phyloP scores from a whole-genome alignment of 140 eudicot species.

The Bidens hawaiensis region DNA sequence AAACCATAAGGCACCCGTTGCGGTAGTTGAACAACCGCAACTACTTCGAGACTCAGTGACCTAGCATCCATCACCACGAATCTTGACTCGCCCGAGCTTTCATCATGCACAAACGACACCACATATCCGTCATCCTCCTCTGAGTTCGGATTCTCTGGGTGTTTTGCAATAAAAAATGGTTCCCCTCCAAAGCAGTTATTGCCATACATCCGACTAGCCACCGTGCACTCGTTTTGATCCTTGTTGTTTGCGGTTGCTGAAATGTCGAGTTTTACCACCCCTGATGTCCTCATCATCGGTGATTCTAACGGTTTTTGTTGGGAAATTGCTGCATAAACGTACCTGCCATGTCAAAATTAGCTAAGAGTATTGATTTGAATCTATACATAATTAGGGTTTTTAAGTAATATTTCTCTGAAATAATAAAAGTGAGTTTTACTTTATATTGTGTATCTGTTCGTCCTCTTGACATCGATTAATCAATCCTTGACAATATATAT shows the following conservation, averaged over 20 bases:
- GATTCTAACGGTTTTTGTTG: background rate
- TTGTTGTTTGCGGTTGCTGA: background rate
- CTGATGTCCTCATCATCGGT: slow-evolving; percentile 2
- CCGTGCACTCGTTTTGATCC: background rate
- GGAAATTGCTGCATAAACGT: slow-evolving; percentile 2
- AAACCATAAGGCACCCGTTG: slow-evolving; percentile 28
- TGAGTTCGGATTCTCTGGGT: background rate
- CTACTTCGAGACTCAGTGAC: slow-evolving; percentile 5
- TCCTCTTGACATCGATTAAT: too few relatives aligned
- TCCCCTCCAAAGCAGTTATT: slow-evolving; percentile 17
- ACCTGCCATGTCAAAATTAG: background rate
- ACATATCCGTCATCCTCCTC: slow-evolving; percentile 23
- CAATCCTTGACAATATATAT: too few relatives aligned
- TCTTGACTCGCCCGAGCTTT: slow-evolving; percentile 8
- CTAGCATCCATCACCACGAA: slow-evolving; percentile 29
- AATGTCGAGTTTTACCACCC: too few relatives aligned
- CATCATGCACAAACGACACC: slow-evolving; percentile 20
- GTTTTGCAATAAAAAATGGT: slow-evolving; percentile 19
- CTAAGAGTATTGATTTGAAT: too few relatives aligned
- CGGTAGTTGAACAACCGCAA: slow-evolving; percentile 9
- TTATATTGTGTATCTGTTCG: too few relatives aligned
- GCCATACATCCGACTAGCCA: slow-evolving; percentile 15
- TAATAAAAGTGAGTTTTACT: too few relatives aligned
- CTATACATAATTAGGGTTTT: background rate
- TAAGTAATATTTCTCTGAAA: too few relatives aligned